phyloP scores from a whole-genome alignment of 495 filamentous ascomycete genomes.

The Geoglossum glabrum region DNA sequence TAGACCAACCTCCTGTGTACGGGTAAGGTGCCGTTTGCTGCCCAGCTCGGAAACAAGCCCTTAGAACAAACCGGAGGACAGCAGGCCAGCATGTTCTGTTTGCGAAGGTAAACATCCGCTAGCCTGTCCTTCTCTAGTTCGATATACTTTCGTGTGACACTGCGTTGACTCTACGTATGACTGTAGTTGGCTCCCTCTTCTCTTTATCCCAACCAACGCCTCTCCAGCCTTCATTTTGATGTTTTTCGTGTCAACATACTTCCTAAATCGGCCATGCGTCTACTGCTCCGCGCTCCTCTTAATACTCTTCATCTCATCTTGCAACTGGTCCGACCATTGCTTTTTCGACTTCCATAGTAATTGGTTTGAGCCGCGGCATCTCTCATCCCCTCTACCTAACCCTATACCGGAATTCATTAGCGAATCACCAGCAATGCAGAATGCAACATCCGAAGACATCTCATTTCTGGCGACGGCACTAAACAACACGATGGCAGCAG shows the following conservation, averaged over 20 bases:
- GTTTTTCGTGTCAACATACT: conserved; percentile 77
- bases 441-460: conserved; percentile 20
- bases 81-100: not conserved
- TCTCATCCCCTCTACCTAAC: conserved; percentile 16
- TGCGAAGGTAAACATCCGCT: not conserved
- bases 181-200: conserved; percentile 45
- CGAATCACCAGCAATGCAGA: conserved; percentile 13
- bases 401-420: conserved; percentile 8
- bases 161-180: not conserved
- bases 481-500: conserved; percentile 45
- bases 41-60: not conserved
- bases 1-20: not conserved
- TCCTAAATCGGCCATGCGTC: conserved; percentile 73
- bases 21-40: not conserved
- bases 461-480: conserved; percentile 37
- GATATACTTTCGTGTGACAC: not conserved
- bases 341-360: conserved; percentile 69
- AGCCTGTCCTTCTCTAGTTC: not conserved
- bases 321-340: conserved; percentile 78
- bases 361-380: conserved; percentile 56
- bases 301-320: conserved; percentile 73
- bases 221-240: conserved; percentile 73
- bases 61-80: not conserved
- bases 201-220: conserved; percentile 60
- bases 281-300: conserved; percentile 81